Percentiles rank a stretch among this genome's conserved stretches.
Conservation (phyloP, 768 basidiomycete species). For the Coprinellus micaceus region DNA sequence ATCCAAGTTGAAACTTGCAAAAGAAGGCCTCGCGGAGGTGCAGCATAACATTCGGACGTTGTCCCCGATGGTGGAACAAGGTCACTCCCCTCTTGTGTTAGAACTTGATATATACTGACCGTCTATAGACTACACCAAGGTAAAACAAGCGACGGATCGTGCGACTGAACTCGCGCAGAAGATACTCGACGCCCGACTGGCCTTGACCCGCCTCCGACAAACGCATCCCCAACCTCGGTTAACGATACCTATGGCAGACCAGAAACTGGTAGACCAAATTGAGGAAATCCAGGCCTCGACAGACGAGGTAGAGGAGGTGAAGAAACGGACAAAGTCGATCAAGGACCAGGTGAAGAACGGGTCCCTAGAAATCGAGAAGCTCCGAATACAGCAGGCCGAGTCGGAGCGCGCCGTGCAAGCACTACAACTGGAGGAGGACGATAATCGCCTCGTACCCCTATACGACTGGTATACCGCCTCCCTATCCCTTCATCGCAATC, state of each 20-base stretch:
- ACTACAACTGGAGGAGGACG: constrained; percentile 57
- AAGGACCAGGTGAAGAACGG: constrained; percentile 62
- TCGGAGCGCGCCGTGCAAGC: constrained; percentile 65
- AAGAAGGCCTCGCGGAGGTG: constrained; percentile 57
- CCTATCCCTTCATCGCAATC: constrained; percentile 57
- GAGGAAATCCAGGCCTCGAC: constrained; percentile 73
- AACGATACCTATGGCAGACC: constrained; percentile 70
- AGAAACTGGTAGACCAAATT: constrained; percentile 73
- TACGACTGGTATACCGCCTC: constrained; percentile 79
- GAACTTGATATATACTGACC: neutral
- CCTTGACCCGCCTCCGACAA: constrained; percentile 76
- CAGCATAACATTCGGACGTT: constrained; percentile 59
- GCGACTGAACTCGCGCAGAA: constrained; percentile 63
- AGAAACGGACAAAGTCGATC: constrained; percentile 46
- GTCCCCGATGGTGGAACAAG: constrained; percentile 67
- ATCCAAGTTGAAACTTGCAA: constrained; percentile 58
- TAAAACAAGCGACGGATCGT: constrained; percentile 48
- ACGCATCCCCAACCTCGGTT: constrained; percentile 77
- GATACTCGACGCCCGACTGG: constrained; percentile 79
- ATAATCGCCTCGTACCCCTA: constrained; percentile 57
- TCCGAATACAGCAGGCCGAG: constrained; percentile 61
- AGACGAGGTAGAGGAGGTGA: constrained; percentile 56
- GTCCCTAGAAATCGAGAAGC: constrained; percentile 51
- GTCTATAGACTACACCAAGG: constrained; percentile 54
- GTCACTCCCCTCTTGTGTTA: constrained; percentile 26